Conservation (phyloP, 1,139 yeast species). For the Saccharomyces pastorianus region DNA sequence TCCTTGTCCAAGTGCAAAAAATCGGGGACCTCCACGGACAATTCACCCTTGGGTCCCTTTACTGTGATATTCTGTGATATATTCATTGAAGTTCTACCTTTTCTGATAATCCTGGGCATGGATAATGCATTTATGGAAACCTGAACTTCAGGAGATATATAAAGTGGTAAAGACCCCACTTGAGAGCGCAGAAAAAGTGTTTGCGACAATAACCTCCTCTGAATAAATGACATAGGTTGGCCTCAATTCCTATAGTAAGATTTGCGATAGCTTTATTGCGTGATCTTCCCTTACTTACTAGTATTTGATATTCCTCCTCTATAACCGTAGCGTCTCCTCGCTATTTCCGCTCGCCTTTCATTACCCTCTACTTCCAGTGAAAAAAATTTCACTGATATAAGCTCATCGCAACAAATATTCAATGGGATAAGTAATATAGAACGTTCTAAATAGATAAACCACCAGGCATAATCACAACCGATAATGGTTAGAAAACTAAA, state of each 20-base stretch:
- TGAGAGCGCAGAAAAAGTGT: constrained; percentile 36
- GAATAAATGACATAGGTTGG: not conserved
- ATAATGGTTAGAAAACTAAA: constrained; percentile 86
- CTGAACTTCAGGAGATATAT: constrained; percentile 46
- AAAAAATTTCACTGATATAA: not conserved
- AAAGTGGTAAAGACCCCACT: constrained; percentile 55
- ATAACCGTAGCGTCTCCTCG: not conserved
- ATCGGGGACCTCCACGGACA: constrained; percentile 60
- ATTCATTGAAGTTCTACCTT: constrained; percentile 53
- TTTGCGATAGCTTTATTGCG: not conserved
- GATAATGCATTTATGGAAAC: constrained; percentile 33
- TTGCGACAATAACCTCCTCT: constrained; percentile 32
- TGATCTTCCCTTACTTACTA: not conserved
- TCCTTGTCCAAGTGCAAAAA: constrained; percentile 44
- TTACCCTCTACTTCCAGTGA: not conserved
- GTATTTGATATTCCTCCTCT: not conserved
- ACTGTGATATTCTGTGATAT: constrained; percentile 59
- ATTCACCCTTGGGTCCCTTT: constrained; percentile 71
- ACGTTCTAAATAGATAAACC: not conserved
- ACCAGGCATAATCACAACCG: not conserved
- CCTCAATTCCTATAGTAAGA: not conserved
- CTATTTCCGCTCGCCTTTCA: not conserved
- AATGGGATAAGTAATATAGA: not conserved
- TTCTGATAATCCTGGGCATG: constrained; percentile 48
- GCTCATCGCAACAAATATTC: constrained; percentile 9